Conservation (phyloP, 768 basidiomycete genomes). For the Sistotremastrum suecicum region DNA sequence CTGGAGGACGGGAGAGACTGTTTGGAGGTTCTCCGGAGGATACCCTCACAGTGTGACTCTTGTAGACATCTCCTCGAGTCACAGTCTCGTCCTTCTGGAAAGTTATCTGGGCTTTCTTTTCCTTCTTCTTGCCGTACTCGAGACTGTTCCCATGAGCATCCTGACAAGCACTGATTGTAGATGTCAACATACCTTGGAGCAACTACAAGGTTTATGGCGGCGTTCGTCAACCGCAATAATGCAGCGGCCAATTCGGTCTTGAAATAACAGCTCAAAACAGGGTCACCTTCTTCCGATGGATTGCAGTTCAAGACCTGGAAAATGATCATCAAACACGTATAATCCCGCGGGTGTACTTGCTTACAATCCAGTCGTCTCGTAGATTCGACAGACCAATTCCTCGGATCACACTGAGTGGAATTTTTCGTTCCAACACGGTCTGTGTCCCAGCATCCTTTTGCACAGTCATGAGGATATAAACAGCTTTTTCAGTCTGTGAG, state of each 20-base stretch:
- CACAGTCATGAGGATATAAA: slow-evolving; percentile 57
- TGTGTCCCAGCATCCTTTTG: slow-evolving; percentile 45
- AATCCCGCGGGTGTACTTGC: slow-evolving; percentile 8
- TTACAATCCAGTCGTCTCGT: slow-evolving; percentile 90
- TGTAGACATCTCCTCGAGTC: slow-evolving; percentile 69
- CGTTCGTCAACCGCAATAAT: slow-evolving; percentile 69
- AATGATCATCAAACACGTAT: slow-evolving; percentile 1
- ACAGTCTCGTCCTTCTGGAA: slow-evolving; percentile 83
- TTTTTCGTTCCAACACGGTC: slow-evolving; percentile 68
- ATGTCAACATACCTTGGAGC: slow-evolving; percentile 51
- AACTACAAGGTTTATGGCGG: slow-evolving; percentile 56
- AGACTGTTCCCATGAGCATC: slow-evolving; percentile 32
- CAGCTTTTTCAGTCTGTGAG: slow-evolving; percentile 66
- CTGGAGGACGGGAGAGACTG: slow-evolving; percentile 71
- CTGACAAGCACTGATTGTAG: background rate
- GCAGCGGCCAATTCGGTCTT: slow-evolving; percentile 89
- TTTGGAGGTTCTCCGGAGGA: slow-evolving; percentile 74
- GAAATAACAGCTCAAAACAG: slow-evolving; percentile 80
- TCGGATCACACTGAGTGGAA: slow-evolving; percentile 78
- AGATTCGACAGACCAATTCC: slow-evolving; percentile 77
- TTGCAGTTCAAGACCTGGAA: slow-evolving; percentile 61
- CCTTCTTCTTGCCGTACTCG: slow-evolving; percentile 93
- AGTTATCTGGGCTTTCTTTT: slow-evolving; percentile 79
- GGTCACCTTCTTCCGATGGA: slow-evolving; percentile 86
- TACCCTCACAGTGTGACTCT: slow-evolving; percentile 84